Percentiles rank a stretch among this genome's conserved stretches.
These are phyloP conservation scores for Nemania sp. DNA, from an alignment of 2,329 filamentous ascomycete species.

Conservation along the genomic window DNA sequence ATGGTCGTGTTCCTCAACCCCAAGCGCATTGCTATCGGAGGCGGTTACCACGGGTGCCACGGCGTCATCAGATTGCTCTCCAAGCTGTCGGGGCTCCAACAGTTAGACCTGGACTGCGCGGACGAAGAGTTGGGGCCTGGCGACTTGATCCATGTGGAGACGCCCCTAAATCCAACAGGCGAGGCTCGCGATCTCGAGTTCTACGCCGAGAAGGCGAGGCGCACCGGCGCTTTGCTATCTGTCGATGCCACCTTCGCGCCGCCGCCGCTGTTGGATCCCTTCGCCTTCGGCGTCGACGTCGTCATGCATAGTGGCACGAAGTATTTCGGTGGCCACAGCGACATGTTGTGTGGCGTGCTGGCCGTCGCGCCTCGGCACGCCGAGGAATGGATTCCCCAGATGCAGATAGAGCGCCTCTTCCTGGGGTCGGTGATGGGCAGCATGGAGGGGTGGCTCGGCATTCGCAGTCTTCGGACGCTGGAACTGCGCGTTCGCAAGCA, in stretches of 20 bases:
- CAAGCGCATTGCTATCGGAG: slow-evolving; percentile 77
- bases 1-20: slow-evolving; percentile 85
- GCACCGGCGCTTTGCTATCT: slow-evolving; percentile 73
- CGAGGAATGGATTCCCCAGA: slow-evolving; percentile 60
- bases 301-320: slow-evolving; percentile 95
- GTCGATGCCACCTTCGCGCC: slow-evolving; percentile 94
- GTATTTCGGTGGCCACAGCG: slow-evolving; percentile 94
- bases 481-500: slow-evolving; percentile 81
- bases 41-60: slow-evolving; percentile 93
- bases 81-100: slow-evolving; percentile 75
- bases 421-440: slow-evolving; percentile 86
- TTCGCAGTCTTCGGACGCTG: slow-evolving; percentile 82
- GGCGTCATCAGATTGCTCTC: slow-evolving; percentile 76
- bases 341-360: slow-evolving; percentile 87
- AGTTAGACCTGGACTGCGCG: slow-evolving; percentile 72
- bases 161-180: slow-evolving; percentile 89
- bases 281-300: slow-evolving; percentile 77
- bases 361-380: slow-evolving; percentile 60
- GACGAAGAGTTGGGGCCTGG: slow-evolving; percentile 70
- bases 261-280: slow-evolving; percentile 86
- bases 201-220: slow-evolving; percentile 75
- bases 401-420: slow-evolving; percentile 72
- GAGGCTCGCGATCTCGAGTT: slow-evolving; percentile 73
- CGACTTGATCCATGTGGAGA: slow-evolving; percentile 90
- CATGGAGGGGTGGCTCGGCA: slow-evolving; percentile 89